Base-by-base conservation (phyloP, 1,139 yeast species). In the Suhomyces wounanorum region DNA sequence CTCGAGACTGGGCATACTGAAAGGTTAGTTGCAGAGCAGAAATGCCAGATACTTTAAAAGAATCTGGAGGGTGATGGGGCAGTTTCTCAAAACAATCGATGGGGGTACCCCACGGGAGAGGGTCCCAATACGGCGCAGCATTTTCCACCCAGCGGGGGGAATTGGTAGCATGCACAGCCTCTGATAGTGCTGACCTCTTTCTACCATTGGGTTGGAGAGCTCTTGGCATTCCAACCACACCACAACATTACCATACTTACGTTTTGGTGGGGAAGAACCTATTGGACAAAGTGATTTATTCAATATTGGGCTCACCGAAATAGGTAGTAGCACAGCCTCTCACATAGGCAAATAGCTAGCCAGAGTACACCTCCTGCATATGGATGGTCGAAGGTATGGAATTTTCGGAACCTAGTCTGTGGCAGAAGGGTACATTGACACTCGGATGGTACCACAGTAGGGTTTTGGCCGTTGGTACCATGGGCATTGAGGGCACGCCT, bases 1-100 rank as follows among this genome's bases (percentile, higher is more conserved):
- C 43, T 50, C 53, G 40, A 48, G 43, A 30, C 47, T 45, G 10
- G 59, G 55, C 59, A 56, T 55, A 16, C 36, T 49, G 18, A 26
- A 11, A 6, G 3, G 33, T n/a, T n/a, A 25, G 42, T 30, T 13
- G 14, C 4, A 11, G 14, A 10, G 33, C 33, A 30, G 33, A 11
- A 5, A 11, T 28, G 31, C 13, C 31, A 30, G 14, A 11, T 3
- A 10, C 6, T 11, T 30, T n/a, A 13, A 30, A 30, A 30, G 33
- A 30, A 30, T 3, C 33, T 30, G 33, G n/a, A 11, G 33, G 33
- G 13, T 28, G 31, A 2, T 33, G 18, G 18, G 17, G 18, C 6
- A 31, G 10, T 33, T 16, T 33, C 18, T 14, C 37, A 14, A 8
- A 33, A 33, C 37, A 33, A 33, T 33, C 37, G 11, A 14, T 14